A percentile compares a stretch with the other conserved stretches of the same genome.
Evolutionary conservation across 1,284 basidiomycete genomes (phyloP).

Genomic region (Microbotryum silenes-acaulis): DNA sequence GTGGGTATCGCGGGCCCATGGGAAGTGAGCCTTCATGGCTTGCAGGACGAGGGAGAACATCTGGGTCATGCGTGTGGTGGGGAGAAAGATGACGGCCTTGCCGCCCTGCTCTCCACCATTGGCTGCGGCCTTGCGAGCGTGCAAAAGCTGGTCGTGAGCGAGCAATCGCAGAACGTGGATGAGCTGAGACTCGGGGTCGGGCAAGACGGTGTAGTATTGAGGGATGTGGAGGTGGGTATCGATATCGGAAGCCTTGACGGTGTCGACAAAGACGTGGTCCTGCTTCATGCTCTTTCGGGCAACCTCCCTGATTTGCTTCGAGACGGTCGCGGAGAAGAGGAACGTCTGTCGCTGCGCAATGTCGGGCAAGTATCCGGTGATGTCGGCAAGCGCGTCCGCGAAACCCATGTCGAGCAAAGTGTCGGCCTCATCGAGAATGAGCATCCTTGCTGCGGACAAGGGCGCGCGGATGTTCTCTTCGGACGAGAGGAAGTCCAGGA

Average conservation of each 20-base stretch:
- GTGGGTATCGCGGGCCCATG: constrained; percentile 48
- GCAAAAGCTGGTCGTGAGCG: constrained; percentile 77
- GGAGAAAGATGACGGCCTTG: constrained; percentile 81
- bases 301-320: constrained; percentile 46
- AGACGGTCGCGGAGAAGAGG: constrained; percentile 82
- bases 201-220: constrained; percentile 73
- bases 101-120: constrained; percentile 31
- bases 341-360: constrained; percentile 73
- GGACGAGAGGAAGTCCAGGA: constrained; percentile 66
- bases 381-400: constrained; percentile 75
- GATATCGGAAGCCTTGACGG: constrained; percentile 52
- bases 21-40: constrained; percentile 34
- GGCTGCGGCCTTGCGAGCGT: constrained; percentile 52
- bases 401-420: constrained; percentile 95
- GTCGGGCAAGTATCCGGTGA: constrained; percentile 61
- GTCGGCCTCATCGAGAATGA: constrained; percentile 93
- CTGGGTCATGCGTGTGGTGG: constrained; percentile 80
- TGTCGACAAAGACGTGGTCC: constrained; percentile 57
- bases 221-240: constrained; percentile 69
- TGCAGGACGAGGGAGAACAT: constrained; percentile 61
- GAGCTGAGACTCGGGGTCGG: constrained; percentile 60
- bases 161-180: constrained; percentile 72
- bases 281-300: constrained; percentile 52
- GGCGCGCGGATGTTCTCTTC: constrained; percentile 65
- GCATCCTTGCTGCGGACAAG: constrained; percentile 54